phyloP scores from a whole-genome alignment of 148 eudicot genomes.

The Polygonum maritimum region DNA sequence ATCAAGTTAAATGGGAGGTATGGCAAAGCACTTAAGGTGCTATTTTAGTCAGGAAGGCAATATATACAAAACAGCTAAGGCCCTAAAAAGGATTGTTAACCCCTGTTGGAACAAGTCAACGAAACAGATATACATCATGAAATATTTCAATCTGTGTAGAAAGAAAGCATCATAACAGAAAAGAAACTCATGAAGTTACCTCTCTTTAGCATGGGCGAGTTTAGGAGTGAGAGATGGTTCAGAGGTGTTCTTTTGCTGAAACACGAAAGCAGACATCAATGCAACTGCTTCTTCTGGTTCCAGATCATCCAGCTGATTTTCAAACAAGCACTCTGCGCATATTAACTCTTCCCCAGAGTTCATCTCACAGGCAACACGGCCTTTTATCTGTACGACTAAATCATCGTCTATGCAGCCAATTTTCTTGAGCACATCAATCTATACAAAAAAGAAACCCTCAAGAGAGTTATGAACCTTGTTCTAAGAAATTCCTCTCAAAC shows the following conservation, averaged over 20 bases:
- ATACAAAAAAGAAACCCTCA: constrained; percentile 12
- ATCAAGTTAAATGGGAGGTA: neutral
- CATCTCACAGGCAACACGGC: constrained; percentile 99
- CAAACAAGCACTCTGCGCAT: constrained; percentile 96
- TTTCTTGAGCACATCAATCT: constrained; percentile 86
- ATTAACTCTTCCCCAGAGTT: constrained; percentile 98
- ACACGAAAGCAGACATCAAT: constrained; percentile 91
- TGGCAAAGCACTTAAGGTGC: neutral
- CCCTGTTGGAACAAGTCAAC: neutral
- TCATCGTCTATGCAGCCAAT: constrained; percentile 92
- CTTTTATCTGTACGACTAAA: constrained; percentile 95
- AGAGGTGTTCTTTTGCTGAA: constrained; percentile 92
- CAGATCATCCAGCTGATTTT: constrained; percentile 83
- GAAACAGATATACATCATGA: constrained; percentile 1
- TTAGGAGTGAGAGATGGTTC: constrained; percentile 85
- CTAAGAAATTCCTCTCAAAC: neutral
- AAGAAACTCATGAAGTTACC: constrained; percentile 28
- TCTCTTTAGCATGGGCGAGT: constrained; percentile 60
- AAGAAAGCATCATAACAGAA: constrained; percentile 4
- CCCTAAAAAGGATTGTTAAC: neutral
- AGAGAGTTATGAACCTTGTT: too few species aligned
- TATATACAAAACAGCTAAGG: neutral
- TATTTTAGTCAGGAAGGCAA: neutral
- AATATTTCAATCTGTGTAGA: neutral
- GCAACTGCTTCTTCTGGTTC: constrained; percentile 99